Percentiles rank a stretch among this genome's conserved stretches.
phyloP scores from a whole-genome alignment of 305 asterid genomes.

The Ruellia speciosa region DNA sequence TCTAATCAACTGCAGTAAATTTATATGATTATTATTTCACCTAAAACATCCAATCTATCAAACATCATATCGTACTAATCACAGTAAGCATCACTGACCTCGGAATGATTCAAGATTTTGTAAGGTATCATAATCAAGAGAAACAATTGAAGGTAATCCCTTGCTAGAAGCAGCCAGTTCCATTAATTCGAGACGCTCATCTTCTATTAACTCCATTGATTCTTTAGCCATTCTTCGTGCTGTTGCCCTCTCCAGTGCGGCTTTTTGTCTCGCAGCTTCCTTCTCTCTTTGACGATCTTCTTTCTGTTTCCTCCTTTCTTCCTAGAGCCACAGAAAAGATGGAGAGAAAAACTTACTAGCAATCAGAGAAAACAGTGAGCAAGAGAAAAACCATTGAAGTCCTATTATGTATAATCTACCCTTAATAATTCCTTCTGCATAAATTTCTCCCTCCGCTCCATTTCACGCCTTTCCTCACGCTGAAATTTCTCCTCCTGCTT shows the following conservation, averaged over 20 bases:
- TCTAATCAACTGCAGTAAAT: not conserved
- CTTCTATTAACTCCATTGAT: conserved; percentile 92
- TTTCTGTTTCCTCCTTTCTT: conserved; percentile 80
- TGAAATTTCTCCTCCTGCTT: conserved; percentile 82
- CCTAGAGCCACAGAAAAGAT: conserved; percentile 35
- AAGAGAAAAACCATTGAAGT: conserved; percentile 1
- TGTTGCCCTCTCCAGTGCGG: conserved; percentile 86
- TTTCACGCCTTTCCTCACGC: conserved; percentile 96
- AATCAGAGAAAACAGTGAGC: conserved; percentile 9
- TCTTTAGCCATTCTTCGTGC: conserved; percentile 91
- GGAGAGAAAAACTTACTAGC: conserved; percentile 12
- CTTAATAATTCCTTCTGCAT: conserved; percentile 80
- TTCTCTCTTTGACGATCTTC: conserved; percentile 76
- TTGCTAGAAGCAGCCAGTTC: conserved; percentile 88
- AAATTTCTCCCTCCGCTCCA: conserved; percentile 88
- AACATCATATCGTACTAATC: not conserved
- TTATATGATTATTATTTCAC: not conserved
- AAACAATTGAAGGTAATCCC: conserved; percentile 70
- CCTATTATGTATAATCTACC: conserved; percentile 31
- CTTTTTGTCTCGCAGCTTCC: conserved; percentile 78
- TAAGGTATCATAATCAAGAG: conserved; percentile 76
- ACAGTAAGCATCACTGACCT: conserved; percentile 48
- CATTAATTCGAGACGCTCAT: conserved; percentile 95
- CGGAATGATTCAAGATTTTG: conserved; percentile 80
- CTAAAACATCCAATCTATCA: not conserved